Evolutionary conservation across 306 rosid species (phyloP).

Genomic region (Quercus wislizeni): DNA sequence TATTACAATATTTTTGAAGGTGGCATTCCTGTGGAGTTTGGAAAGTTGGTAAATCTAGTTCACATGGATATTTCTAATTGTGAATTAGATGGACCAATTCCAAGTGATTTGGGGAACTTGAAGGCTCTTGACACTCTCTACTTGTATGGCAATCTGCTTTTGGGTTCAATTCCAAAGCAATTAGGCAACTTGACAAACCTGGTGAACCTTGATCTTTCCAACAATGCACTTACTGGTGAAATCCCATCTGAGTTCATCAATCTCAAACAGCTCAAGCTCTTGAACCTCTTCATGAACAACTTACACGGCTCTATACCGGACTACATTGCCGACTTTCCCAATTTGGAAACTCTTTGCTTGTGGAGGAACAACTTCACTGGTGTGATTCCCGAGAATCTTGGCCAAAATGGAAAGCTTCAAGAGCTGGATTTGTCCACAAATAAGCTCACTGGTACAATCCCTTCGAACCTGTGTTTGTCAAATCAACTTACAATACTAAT

Average conservation of each 20-base stretch:
- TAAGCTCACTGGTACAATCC: constrained; percentile 82
- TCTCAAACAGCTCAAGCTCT: constrained; percentile 62
- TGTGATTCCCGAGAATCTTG: constrained; percentile 67
- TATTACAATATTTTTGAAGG: constrained; percentile 72
- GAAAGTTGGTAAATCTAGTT: constrained; percentile 55
- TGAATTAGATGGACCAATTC: constrained; percentile 66
- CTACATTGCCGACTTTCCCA: constrained; percentile 57
- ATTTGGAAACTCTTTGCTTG: constrained; percentile 58
- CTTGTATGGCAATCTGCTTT: constrained; percentile 63
- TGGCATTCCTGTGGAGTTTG: constrained; percentile 74
- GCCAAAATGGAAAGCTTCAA: constrained; percentile 63
- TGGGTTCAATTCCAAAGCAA: constrained; percentile 71
- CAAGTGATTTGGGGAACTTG: constrained; percentile 69
- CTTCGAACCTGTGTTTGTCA: constrained; percentile 59
- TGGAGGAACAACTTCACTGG: constrained; percentile 95
- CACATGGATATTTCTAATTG: constrained; percentile 72
- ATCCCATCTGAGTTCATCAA: constrained; percentile 69
- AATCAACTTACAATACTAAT: constrained; percentile 61
- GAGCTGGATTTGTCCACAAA: constrained; percentile 82
- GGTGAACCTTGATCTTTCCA: constrained; percentile 65
- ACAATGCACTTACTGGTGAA: constrained; percentile 74
- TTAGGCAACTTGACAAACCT: constrained; percentile 60
- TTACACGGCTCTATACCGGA: constrained; percentile 83
- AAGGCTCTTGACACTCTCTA: constrained; percentile 60
- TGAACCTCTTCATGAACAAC: constrained; percentile 77